Conservation (phyloP, 129 eudicot species). For the Solidago caesia region DNA sequence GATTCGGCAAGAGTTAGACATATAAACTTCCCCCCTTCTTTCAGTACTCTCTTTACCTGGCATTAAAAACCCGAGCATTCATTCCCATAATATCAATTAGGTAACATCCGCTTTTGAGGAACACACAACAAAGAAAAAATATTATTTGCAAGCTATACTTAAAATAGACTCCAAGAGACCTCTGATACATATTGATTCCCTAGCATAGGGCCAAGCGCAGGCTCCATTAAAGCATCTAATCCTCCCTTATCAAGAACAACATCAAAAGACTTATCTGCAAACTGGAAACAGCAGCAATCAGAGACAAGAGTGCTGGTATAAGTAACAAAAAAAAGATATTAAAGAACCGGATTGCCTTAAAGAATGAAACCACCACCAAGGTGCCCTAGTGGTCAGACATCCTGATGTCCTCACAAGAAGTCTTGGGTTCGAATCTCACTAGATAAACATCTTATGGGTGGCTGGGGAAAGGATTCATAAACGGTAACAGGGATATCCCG, state of each 20-base stretch:
- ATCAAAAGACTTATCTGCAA: slow-evolving; percentile 69
- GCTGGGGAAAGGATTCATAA: too few species aligned
- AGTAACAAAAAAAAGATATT: background rate
- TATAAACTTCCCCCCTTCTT: slow-evolving; percentile 72
- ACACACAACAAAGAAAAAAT: background rate
- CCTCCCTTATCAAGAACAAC: slow-evolving; percentile 88
- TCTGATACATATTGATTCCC: slow-evolving; percentile 77
- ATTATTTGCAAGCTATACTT: slow-evolving; percentile 9
- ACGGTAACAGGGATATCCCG: too few species aligned
- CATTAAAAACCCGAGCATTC: slow-evolving; percentile 29
- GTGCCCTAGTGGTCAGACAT: too few species aligned
- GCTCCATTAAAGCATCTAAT: slow-evolving; percentile 98
- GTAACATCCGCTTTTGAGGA: background rate
- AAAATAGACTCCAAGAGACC: slow-evolving; percentile 46
- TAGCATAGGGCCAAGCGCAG: slow-evolving; percentile 70
- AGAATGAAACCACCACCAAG: background rate
- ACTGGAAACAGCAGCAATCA: slow-evolving; percentile 47
- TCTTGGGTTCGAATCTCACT: too few species aligned
- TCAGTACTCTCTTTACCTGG: slow-evolving; percentile 86
- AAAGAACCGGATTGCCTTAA: background rate
- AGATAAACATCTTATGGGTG: too few species aligned
- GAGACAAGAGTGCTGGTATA: background rate
- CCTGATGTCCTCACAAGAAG: too few species aligned
- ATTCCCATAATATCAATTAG: slow-evolving; percentile 11
- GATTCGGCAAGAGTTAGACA: slow-evolving; percentile 90